phyloP scores from a whole-genome alignment of 2,329 filamentous ascomycete species.

The Endothia cerciana region DNA sequence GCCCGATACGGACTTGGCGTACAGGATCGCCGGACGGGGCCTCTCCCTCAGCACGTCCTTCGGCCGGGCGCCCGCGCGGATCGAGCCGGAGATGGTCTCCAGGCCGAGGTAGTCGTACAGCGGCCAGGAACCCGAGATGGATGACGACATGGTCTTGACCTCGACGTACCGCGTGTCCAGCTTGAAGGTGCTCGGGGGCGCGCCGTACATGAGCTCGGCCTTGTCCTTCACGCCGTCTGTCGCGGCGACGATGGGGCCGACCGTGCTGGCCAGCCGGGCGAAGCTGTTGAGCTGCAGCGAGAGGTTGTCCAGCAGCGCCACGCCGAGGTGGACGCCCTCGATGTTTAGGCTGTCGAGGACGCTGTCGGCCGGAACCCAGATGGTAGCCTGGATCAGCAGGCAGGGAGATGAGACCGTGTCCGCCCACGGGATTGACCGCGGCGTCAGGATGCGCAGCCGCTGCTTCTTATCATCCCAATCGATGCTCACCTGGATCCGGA shows the following conservation, averaged over 20 bases:
- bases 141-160: slow-evolving; percentile 47
- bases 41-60: slow-evolving; percentile 41
- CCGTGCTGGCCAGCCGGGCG: slow-evolving; percentile 41
- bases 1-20: slow-evolving; percentile 49
- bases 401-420: slow-evolving; percentile 42
- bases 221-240: slow-evolving; percentile 36
- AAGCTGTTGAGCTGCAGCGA: slow-evolving; percentile 38
- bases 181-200: slow-evolving; percentile 42
- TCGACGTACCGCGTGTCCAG: slow-evolving; percentile 49
- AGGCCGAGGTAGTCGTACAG: slow-evolving; percentile 53
- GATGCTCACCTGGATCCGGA: slow-evolving; percentile 42
- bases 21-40: slow-evolving; percentile 46
- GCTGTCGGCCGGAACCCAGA: slow-evolving; percentile 49
- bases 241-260: slow-evolving; percentile 45
- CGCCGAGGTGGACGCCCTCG: slow-evolving; percentile 43
- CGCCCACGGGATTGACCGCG: slow-evolving; percentile 36
- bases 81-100: slow-evolving; percentile 48
- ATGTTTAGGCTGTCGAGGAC: slow-evolving; percentile 45
- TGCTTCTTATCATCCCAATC: slow-evolving; percentile 43
- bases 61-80: slow-evolving; percentile 47
- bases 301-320: slow-evolving; percentile 47
- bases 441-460: slow-evolving; percentile 45
- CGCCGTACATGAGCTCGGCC: slow-evolving; percentile 33
- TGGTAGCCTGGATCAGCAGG: slow-evolving; percentile 51
- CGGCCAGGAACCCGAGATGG: slow-evolving; percentile 54